Percentiles rank a stretch among this genome's conserved stretches.
Evolutionary conservation across 129 eudicot genomes (phyloP).

Genomic region (Glebionis coronaria): DNA sequence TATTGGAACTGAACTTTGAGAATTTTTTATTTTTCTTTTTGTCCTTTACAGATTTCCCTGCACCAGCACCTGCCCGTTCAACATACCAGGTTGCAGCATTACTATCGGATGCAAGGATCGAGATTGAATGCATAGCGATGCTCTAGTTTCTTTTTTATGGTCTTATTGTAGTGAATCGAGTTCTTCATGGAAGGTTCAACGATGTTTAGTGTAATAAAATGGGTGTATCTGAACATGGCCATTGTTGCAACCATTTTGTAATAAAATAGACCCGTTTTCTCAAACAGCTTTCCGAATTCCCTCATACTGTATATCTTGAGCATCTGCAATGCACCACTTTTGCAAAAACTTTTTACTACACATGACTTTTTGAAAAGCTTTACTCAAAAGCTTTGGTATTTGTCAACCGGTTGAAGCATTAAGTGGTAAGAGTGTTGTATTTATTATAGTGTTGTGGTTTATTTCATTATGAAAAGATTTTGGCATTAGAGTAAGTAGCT

Average conservation of each 20-base stretch:
- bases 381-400: too few species aligned
- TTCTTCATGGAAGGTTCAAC: background rate
- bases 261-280: background rate
- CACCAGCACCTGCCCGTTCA: slow-evolving; percentile 95
- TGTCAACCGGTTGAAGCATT: too few species aligned
- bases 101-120: slow-evolving; percentile 83
- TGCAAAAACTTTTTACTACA: too few species aligned
- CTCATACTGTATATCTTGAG: too few species aligned
- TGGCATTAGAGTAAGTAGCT: too few species aligned
- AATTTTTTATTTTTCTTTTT: background rate
- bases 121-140: slow-evolving; percentile 85
- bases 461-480: too few species aligned
- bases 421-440: too few species aligned
- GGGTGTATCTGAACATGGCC: background rate
- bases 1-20: background rate
- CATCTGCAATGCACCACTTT: too few species aligned
- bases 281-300: too few species aligned
- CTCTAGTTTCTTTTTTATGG: slow-evolving; percentile 26
- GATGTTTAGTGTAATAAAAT: slow-evolving; percentile 10
- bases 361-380: too few species aligned
- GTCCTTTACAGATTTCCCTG: slow-evolving; percentile 61
- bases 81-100: slow-evolving; percentile 97
- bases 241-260: slow-evolving; percentile 1
- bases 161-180: slow-evolving; percentile 14
- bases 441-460: too few species aligned